These are phyloP conservation scores for Strobilomyces dryophilus DNA, from an alignment of 768 basidiomycete species.

Conservation along the genomic window DNA sequence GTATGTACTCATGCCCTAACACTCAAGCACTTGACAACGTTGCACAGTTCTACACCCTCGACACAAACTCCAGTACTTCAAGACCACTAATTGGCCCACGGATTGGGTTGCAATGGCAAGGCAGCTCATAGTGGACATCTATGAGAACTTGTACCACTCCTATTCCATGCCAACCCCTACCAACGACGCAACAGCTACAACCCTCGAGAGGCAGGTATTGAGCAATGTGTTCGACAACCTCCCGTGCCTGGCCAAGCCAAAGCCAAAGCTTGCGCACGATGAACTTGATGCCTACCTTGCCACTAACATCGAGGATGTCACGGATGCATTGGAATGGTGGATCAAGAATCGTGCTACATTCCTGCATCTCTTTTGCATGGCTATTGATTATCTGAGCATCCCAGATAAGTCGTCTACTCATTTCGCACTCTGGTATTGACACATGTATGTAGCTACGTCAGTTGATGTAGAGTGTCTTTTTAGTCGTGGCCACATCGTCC, in stretches of 20 bases:
- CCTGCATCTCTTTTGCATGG: conserved; percentile 2
- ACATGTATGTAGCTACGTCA: conserved; percentile 28
- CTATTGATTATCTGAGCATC: conserved; percentile 1
- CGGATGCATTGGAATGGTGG: conserved; percentile 1
- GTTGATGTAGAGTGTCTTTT: conserved; percentile 13
- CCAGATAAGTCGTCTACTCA: background rate
- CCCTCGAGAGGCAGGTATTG: background rate
- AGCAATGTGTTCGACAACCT: conserved; percentile 1
- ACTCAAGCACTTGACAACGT: too few relatives aligned
- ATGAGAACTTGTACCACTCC: background rate
- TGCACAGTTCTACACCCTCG: background rate
- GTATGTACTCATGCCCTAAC: background rate
- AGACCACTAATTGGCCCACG: background rate
- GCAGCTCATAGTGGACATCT: background rate
- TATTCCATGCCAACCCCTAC: too few relatives aligned
- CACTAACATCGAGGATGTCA: background rate
- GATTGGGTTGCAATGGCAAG: background rate
- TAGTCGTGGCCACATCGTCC: conserved; percentile 22
- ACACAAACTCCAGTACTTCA: background rate
- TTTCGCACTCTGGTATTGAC: background rate
- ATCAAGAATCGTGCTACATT: background rate
- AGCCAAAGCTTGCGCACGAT: background rate
- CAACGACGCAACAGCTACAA: too few relatives aligned
- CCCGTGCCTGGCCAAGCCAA: background rate
- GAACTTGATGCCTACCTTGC: background rate